Base-by-base conservation (phyloP, 2,329 filamentous ascomycete species). In the Aspergillus quadrilineatus region DNA sequence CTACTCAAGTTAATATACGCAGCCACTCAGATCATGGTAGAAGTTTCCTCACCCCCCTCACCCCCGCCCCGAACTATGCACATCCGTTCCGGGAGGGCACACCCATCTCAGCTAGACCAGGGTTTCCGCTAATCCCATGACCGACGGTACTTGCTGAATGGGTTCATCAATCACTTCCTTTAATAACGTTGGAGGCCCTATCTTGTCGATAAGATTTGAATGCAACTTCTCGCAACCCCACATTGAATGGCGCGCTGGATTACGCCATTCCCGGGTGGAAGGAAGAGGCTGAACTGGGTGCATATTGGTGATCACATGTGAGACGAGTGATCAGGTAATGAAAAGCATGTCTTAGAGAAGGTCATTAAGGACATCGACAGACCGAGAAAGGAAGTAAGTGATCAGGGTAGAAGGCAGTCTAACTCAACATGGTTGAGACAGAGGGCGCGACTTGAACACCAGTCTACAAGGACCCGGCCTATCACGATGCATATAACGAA, bases 241-340 rank as follows among this genome's bases (percentile, higher is more conserved):
- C 22, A 50, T n/a, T 8, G 30, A 29, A 12, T 48, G 42, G 30
- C 36, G 43, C 34, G 37, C 47, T 22, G 29, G 15, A 29, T 48
- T 53, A 49, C 55, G 28, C 46, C 10, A 46, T 57, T n/a, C 8
- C 30, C 22, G 8, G 37, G 15, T 34, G 22, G 10, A 36, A 6
- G 32, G 36, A 34, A 45, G 15, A 28, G 32, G 8, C 4, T 49
- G 22, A 28, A 28, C 29, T 10, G 15, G 4, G 26, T 48, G 52
- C 10, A 39, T 28, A 28, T 30, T 14, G 12, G 28, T 10, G 45
- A 37, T 30, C 12, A 55, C 58, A 60, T 56, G 58, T 60, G 58
- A 60, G 52, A 54, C 50, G 34, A 34, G 46, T 36, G 48, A 44
- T 26, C 36, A 56, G 51, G 44, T 58, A 22, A 17, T 43, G 17